Evolutionary conservation across 2,329 filamentous ascomycete genomes (phyloP).

Genomic region (Stemphylium beticola): DNA sequence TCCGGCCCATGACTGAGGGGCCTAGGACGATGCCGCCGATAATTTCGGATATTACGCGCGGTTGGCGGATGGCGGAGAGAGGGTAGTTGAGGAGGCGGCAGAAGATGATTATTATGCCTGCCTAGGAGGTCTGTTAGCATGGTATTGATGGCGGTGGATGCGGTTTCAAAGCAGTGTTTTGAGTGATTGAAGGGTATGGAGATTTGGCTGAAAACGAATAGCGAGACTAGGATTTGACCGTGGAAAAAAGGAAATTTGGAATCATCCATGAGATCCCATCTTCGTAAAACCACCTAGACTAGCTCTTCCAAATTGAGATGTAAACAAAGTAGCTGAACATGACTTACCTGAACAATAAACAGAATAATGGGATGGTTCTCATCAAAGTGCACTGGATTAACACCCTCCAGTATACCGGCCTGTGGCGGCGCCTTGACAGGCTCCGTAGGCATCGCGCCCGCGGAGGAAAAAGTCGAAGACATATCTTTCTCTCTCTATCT

Average conservation of each 20-base stretch:
- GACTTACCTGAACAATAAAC: slow-evolving; percentile 74
- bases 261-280: not conserved
- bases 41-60: slow-evolving; percentile 83
- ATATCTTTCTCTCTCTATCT: slow-evolving; percentile 15
- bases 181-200: not conserved
- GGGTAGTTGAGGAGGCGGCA: slow-evolving; percentile 78
- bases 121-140: slow-evolving; percentile 53
- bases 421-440: slow-evolving; percentile 55
- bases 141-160: not conserved
- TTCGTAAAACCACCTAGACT: not conserved
- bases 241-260: not conserved
- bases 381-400: slow-evolving; percentile 72
- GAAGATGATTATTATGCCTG: slow-evolving; percentile 75
- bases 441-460: slow-evolving; percentile 27
- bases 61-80: slow-evolving; percentile 76
- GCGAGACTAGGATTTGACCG: too few species aligned
- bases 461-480: slow-evolving; percentile 31
- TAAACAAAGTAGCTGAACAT: not conserved
- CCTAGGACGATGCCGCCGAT: slow-evolving; percentile 85
- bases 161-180: not conserved
- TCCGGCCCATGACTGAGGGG: slow-evolving; percentile 85
- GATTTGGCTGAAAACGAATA: too few species aligned
- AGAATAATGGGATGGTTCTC: slow-evolving; percentile 74
- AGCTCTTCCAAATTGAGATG: not conserved
- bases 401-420: slow-evolving; percentile 73